Base-by-base conservation (phyloP, 208 protist species). In the Leishmania amazonensis region DNA sequence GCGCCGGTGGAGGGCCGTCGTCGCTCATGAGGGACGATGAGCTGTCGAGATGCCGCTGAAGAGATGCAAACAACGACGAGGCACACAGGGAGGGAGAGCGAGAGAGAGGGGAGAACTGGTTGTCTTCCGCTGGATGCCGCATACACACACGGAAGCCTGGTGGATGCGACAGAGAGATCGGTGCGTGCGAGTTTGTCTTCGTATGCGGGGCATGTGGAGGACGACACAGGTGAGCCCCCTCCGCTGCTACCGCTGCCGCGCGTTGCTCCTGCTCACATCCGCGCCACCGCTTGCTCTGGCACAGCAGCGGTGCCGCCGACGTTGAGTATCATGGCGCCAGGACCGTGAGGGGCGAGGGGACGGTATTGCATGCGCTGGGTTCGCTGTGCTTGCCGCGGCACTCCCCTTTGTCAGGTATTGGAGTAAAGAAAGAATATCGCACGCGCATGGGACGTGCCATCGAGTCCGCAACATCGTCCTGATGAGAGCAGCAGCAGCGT, bases 1-100 rank as follows among this genome's bases (percentile, higher is more conserved):
- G 87, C 64, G 87, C 93, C 49, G 93, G 93, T 40, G 94, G 94
- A 4, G 93, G 94, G 1, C 87, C 86, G 75, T 97, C 94, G 58
- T 91, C 87, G 71, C 71, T 75, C 79, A 83, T 83, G 51, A 76
- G 78, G 28, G 7, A 2, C 19, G 40, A 71, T n/a, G 5, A 17
- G 28, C 58, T 35, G 71, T 28, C 24, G 51, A 58, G 64, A 31
- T 58, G 35, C 40, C 21, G 71, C 49, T 38, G 5, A 47, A 58
- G 21, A 0, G 17, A 15, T 21, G 45, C 7, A 54, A 21, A 19
- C 70, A 45, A 19, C 40, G 24, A 17, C 45, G 42, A 19, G 70
- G 6, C 9, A 35, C 15, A 53, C 0, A 28, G 3, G 45, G 42
- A 60, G 49, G 45, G 60, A 75, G 35, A 75, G 21, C 19, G 68